These are phyloP conservation scores for Huntiella decipiens DNA, from an alignment of 2,329 filamentous ascomycete genomes.

Conservation along the genomic window DNA sequence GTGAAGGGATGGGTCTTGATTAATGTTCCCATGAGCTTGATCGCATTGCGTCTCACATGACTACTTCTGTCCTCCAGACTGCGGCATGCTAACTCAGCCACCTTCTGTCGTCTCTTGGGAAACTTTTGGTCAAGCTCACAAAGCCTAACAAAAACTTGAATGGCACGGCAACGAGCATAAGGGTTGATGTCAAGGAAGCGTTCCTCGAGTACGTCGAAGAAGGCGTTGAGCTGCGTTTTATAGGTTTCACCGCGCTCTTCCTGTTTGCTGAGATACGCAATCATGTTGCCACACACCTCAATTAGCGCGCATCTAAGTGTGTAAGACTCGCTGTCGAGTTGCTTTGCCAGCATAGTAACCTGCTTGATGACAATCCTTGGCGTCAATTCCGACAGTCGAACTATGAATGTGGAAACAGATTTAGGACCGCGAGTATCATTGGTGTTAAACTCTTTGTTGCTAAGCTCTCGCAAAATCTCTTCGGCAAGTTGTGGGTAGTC, in stretches of 20 bases:
- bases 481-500: constrained; percentile 91
- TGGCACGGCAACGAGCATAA: constrained; percentile 76
- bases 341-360: constrained; percentile 85
- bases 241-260: constrained; percentile 83
- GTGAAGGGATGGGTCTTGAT: constrained; percentile 92
- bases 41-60: constrained; percentile 85
- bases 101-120: constrained; percentile 73
- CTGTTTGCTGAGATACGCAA: constrained; percentile 74
- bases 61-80: constrained; percentile 97
- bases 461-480: constrained; percentile 82
- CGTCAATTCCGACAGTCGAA: constrained; percentile 79
- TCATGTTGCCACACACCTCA: constrained; percentile 91
- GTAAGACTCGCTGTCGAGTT: constrained; percentile 93
- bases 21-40: constrained; percentile 73
- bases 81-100: constrained; percentile 67
- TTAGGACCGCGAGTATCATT: constrained; percentile 93
- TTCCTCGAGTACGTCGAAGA: constrained; percentile 92
- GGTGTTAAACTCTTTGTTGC: constrained; percentile 94
- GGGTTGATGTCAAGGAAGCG: constrained; percentile 93
- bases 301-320: constrained; percentile 85
- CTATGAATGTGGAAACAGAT: constrained; percentile 83
- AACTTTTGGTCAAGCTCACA: constrained; percentile 95
- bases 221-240: constrained; percentile 87
- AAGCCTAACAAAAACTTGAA: constrained; percentile 82
- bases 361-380: constrained; percentile 91